phyloP scores from a whole-genome alignment of 148 eudicot genomes.

The Mesembryanthemum crystallinum region DNA sequence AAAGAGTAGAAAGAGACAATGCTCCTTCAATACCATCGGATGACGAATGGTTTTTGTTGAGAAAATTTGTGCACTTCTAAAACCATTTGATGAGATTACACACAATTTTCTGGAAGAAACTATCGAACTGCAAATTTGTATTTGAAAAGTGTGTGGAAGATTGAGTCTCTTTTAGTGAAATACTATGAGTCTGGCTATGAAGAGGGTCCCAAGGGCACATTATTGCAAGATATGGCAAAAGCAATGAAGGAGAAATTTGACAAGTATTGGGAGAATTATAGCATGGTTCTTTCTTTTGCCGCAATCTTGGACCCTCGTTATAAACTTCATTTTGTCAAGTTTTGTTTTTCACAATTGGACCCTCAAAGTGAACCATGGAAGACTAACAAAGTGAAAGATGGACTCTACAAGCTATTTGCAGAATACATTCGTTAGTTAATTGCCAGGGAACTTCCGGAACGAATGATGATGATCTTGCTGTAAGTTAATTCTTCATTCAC shows the following conservation, averaged over 20 bases:
- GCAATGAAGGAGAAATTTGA: not conserved
- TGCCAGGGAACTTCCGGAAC: too few species aligned
- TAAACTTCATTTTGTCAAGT: not conserved
- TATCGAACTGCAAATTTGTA: slow-evolving; percentile 1
- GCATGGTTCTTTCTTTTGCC: slow-evolving; percentile 6
- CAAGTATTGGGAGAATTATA: not conserved
- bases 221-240: not conserved
- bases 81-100: not conserved
- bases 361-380: not conserved
- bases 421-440: too few species aligned
- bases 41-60: not conserved
- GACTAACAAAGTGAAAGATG: not conserved
- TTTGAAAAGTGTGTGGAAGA: slow-evolving; percentile 3
- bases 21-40: not conserved
- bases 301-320: slow-evolving; percentile 4
- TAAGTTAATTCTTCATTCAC: too few species aligned
- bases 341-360: not conserved
- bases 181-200: not conserved
- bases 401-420: not conserved
- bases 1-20: not conserved
- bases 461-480: too few species aligned
- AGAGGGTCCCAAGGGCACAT: not conserved
- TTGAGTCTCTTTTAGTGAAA: not conserved
- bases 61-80: not conserved
- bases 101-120: not conserved